These are phyloP conservation scores for Hygrophorus pudorinus DNA, from an alignment of 768 basidiomycete species.

Conservation along the genomic window DNA sequence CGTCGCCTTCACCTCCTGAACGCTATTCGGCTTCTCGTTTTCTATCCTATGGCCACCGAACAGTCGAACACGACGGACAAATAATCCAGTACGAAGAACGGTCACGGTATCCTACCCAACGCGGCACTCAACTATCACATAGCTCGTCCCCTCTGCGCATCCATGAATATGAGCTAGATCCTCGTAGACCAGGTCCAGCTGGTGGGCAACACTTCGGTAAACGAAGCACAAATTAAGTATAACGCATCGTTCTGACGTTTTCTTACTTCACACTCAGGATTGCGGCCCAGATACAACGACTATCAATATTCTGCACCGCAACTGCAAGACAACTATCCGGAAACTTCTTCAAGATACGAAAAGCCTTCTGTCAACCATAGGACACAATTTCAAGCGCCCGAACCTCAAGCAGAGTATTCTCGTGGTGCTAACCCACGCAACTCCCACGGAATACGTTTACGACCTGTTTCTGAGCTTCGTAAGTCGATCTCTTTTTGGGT, in stretches of 20 bases:
- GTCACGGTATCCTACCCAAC: too few species aligned
- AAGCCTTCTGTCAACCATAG: neutral
- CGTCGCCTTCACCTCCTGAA: slow-evolving; percentile 26
- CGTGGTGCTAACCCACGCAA: slow-evolving; percentile 23
- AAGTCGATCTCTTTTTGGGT: slow-evolving; percentile 12
- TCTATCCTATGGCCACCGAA: neutral
- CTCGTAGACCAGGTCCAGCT: too few species aligned
- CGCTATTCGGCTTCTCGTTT: slow-evolving; percentile 8
- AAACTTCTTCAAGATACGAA: neutral
- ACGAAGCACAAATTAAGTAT: too few species aligned
- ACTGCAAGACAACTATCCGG: neutral
- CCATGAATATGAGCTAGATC: too few species aligned
- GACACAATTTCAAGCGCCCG: neutral
- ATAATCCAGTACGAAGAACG: slow-evolving; percentile 8
- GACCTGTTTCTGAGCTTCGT: slow-evolving; percentile 70
- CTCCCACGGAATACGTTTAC: slow-evolving; percentile 40
- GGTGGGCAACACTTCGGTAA: too few species aligned
- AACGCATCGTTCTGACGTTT: neutral
- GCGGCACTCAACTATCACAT: too few species aligned
- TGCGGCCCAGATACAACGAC: neutral
- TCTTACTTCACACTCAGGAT: neutral
- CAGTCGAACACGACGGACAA: slow-evolving; percentile 1
- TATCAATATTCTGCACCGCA: neutral
- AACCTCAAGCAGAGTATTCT: neutral
- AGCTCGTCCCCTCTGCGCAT: too few species aligned